Evolutionary conservation across 176 grass and related monocot genomes (phyloP).

Genomic region (Eleusine coracana): DNA sequence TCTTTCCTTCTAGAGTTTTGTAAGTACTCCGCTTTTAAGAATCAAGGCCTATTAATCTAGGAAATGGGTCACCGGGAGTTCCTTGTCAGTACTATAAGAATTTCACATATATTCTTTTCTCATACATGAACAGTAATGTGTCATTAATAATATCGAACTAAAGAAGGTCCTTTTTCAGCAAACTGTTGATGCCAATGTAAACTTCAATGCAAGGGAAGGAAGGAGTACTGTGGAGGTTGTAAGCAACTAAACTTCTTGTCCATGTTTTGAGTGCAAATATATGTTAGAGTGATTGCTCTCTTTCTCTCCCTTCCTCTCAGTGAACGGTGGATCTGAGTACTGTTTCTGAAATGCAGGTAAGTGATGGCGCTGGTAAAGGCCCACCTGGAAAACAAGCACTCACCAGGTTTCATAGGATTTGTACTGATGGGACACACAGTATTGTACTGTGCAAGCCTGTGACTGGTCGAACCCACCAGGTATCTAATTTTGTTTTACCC

Average conservation of each 20-base stretch:
- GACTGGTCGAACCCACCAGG: constrained; percentile 98
- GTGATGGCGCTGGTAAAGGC: constrained; percentile 45
- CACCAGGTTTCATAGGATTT: constrained; percentile 85
- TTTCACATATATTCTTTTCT: constrained; percentile 22
- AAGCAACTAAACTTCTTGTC: neutral
- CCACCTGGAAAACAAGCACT: constrained; percentile 77
- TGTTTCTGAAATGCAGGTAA: constrained; percentile 50
- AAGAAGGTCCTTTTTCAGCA: constrained; percentile 52
- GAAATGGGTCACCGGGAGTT: neutral
- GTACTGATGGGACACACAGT: constrained; percentile 68
- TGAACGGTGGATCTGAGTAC: constrained; percentile 15
- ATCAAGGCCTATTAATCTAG: too few relatives aligned
- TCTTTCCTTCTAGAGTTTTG: too few relatives aligned
- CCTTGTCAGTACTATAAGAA: neutral
- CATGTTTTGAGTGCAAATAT: neutral
- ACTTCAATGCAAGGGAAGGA: constrained; percentile 89
- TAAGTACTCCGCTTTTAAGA: too few relatives aligned
- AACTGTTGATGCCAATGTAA: constrained; percentile 86
- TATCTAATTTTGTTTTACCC: constrained; percentile 35
- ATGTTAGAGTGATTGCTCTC: constrained; percentile 2
- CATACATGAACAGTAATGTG: neutral
- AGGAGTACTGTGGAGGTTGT: constrained; percentile 84
- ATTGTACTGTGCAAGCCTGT: constrained; percentile 93
- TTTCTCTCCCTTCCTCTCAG: neutral
- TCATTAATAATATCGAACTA: neutral